A percentile compares a stretch with the other conserved stretches of the same genome.
Evolutionary conservation across 306 rosid species (phyloP).

Genomic region (Citrullus amarus): DNA sequence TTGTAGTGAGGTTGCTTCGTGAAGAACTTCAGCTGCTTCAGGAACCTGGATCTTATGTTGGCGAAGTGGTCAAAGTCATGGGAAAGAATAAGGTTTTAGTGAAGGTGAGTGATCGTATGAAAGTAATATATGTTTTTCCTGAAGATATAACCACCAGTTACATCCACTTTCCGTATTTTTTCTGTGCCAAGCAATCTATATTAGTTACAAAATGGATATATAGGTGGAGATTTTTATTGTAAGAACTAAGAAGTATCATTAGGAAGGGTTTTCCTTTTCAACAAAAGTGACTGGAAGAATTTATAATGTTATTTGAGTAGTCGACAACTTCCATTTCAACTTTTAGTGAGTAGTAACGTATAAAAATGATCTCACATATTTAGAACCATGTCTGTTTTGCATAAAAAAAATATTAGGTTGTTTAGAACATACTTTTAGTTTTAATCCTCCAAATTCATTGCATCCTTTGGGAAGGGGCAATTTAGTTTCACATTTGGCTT

Average conservation of each 20-base stretch:
- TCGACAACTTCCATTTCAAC: background rate
- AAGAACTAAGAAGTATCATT: background rate
- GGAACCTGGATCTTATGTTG: conserved; percentile 96
- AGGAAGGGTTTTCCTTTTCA: background rate
- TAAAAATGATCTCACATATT: background rate
- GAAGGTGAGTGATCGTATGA: conserved; percentile 35
- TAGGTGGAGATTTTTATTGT: background rate
- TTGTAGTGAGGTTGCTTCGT: conserved; percentile 89
- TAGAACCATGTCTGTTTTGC: background rate
- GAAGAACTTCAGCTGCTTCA: conserved; percentile 96
- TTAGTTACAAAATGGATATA: background rate
- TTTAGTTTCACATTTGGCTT: background rate
- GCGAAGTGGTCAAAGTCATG: conserved; percentile 97
- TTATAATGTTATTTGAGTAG: background rate
- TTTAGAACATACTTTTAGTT: background rate
- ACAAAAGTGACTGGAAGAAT: background rate
- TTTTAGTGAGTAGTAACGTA: background rate
- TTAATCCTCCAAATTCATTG: background rate
- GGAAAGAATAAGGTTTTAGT: conserved; percentile 94
- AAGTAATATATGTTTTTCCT: background rate
- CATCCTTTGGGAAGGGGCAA: background rate
- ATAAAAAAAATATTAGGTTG: background rate
- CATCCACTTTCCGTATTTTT: background rate
- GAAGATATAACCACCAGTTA: background rate
- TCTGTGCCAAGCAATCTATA: background rate